Percentiles rank a stretch among this genome's conserved stretches.
These are phyloP conservation scores for Wallacemonas sp. DNA, from an alignment of 208 protist genomes.

Conservation along the genomic window DNA sequence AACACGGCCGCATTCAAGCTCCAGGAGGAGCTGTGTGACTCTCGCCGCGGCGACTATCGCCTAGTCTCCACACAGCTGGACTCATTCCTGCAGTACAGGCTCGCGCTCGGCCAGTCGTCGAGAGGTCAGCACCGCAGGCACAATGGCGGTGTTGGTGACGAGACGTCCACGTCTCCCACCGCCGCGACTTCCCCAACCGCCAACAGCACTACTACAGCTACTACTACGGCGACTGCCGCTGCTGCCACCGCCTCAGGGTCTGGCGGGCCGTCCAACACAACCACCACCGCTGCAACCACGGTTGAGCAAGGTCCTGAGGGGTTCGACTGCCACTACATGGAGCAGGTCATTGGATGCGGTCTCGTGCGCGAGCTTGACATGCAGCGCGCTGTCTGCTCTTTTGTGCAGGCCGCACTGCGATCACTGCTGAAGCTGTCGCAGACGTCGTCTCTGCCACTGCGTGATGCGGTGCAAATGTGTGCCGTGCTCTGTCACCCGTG, in stretches of 20 bases:
- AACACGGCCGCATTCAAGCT: slow-evolving; percentile 64
- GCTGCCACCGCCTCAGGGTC: slow-evolving; percentile 3
- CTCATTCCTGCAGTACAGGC: slow-evolving; percentile 27
- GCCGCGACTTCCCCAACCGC: background rate
- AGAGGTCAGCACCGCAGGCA: background rate
- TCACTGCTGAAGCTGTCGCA: slow-evolving; percentile 31
- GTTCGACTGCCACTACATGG: slow-evolving; percentile 63
- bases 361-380: slow-evolving; percentile 74
- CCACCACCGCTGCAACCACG: background rate
- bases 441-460: background rate
- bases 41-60: background rate
- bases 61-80: slow-evolving; percentile 3
- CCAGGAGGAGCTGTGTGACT: slow-evolving; percentile 59
- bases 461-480: slow-evolving; percentile 49
- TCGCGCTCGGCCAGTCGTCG: slow-evolving; percentile 22
- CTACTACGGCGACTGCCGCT: background rate
- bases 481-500: slow-evolving; percentile 85
- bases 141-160: background rate
- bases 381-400: slow-evolving; percentile 73
- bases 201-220: background rate
- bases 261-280: too few relatives aligned
- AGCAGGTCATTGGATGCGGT: slow-evolving; percentile 76
- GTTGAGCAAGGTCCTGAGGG: background rate
- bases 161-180: background rate
- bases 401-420: slow-evolving; percentile 67